Base-by-base conservation (phyloP, 2,329 filamentous ascomycete species). In the Aspergillus glaucus region DNA sequence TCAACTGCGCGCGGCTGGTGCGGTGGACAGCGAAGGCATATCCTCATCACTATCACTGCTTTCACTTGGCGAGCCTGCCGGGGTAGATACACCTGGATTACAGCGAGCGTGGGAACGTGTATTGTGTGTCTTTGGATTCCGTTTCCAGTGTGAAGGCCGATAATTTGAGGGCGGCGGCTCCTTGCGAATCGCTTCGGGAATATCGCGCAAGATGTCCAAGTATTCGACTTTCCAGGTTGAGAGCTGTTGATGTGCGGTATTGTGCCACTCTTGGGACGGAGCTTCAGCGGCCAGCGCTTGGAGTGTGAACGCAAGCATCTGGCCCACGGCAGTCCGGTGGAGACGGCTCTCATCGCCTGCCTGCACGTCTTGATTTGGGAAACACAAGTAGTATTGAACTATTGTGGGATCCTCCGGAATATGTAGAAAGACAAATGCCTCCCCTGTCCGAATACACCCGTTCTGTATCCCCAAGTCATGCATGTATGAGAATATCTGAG, bases 261-360 rank as follows among this genome's bases (percentile, higher is more conserved):
- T 45, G 19, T 59, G 48, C 65, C 60, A 68, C 37, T 57, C 48
- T 53, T 57, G 39, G 50, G 55, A 44, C 9, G 48, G 47, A 51
- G 50, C 26, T 34, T 55, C 55, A 15, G 50, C 53, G 49, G 53
- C 45, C 6, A 39, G 36, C 15, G 36, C 36, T 39, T 39, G 36
- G 15, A 69, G 55, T 32, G 56, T 63, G 48, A 70, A 70, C 3
- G 60, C 55, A 45, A 21, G 19, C 19, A 21, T 21, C 19, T 21
- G 19, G 19, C 19, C 19, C 19, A 21, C 19, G 4, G 19, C 19
- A 21, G 19, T 21, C 19, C 19, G 19, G 19, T 21, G 19, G 19
- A 21, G 19, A 21, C 19, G 19, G 19, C 19, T 21, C 19, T 21
- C 19, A 21, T 21, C 19, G 19, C 19, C 19, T 21, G 19, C 43